These are phyloP conservation scores for Neophaeococcomyces mojaviensis DNA, from an alignment of 2,329 filamentous ascomycete genomes.

Conservation along the genomic window DNA sequence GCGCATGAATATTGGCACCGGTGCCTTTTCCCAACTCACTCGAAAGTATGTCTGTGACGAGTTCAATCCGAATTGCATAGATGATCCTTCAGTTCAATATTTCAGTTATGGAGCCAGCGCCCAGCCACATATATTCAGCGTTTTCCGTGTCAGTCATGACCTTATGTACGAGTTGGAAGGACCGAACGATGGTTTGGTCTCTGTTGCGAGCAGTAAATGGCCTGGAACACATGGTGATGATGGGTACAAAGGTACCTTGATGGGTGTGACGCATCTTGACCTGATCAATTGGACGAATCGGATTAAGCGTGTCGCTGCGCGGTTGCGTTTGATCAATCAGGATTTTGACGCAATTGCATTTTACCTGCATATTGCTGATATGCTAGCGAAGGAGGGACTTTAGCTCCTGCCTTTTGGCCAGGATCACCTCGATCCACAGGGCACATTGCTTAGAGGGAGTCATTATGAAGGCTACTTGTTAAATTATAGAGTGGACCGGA, in stretches of 20 bases:
- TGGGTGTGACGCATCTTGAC: conserved; percentile 58
- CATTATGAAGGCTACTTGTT: too few species aligned
- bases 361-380: conserved; percentile 60
- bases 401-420: conserved; percentile 21
- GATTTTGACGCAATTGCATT: conserved; percentile 59
- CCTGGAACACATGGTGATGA: conserved; percentile 34
- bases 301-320: conserved; percentile 51
- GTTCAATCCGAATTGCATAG: conserved; percentile 54
- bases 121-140: conserved; percentile 48
- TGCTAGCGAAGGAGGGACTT: conserved; percentile 61
- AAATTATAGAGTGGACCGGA: too few species aligned
- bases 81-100: conserved; percentile 49
- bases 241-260: conserved; percentile 54
- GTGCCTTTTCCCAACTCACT: conserved; percentile 56
- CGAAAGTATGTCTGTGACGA: conserved; percentile 49
- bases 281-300: conserved; percentile 61
- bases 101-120: conserved; percentile 57
- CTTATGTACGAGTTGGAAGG: conserved; percentile 49
- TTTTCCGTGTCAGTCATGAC: conserved; percentile 50
- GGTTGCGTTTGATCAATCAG: conserved; percentile 46
- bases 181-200: conserved; percentile 56
- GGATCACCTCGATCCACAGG: background rate
- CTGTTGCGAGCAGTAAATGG: conserved; percentile 53
- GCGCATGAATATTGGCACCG: conserved; percentile 49
- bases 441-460: too few species aligned